These are phyloP conservation scores for Acmispon strigosus DNA, from an alignment of 306 rosid species.

Conservation along the genomic window DNA sequence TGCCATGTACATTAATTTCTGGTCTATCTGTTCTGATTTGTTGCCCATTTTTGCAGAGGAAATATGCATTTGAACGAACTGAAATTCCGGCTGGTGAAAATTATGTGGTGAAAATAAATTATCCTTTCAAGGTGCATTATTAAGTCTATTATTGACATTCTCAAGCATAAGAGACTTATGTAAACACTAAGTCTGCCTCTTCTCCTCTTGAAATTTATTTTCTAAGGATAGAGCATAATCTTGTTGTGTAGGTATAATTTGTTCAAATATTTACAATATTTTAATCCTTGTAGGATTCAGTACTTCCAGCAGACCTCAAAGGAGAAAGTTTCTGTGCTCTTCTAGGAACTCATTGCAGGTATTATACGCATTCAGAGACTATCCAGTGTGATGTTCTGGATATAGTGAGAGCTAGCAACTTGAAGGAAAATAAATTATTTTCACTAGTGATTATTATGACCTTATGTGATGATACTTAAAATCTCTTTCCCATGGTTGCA, in stretches of 20 bases:
- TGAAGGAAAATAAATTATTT: neutral
- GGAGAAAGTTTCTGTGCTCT: constrained; percentile 71
- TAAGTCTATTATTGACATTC: constrained; percentile 7
- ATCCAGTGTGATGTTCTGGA: constrained; percentile 15
- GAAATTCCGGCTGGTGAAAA: constrained; percentile 82
- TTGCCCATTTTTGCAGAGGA: constrained; percentile 57
- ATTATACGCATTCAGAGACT: constrained; percentile 12
- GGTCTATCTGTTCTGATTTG: constrained; percentile 1
- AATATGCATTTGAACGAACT: constrained; percentile 75
- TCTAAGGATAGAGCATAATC: neutral
- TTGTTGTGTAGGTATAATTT: neutral
- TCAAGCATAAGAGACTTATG: neutral
- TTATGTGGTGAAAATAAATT: constrained; percentile 78
- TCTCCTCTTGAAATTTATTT: neutral
- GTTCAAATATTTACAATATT: neutral
- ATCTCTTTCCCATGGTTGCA: neutral
- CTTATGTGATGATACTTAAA: neutral
- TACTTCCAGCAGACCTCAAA: constrained; percentile 64
- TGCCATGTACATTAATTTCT: neutral
- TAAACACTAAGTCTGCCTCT: neutral
- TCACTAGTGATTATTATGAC: neutral
- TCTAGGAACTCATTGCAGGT: constrained; percentile 84
- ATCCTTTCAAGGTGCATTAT: constrained; percentile 74
- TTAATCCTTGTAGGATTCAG: constrained; percentile 52
- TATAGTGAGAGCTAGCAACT: neutral